These are phyloP conservation scores for Gypsophila paniculata DNA, from an alignment of 179 eudicot species.

Conservation along the genomic window DNA sequence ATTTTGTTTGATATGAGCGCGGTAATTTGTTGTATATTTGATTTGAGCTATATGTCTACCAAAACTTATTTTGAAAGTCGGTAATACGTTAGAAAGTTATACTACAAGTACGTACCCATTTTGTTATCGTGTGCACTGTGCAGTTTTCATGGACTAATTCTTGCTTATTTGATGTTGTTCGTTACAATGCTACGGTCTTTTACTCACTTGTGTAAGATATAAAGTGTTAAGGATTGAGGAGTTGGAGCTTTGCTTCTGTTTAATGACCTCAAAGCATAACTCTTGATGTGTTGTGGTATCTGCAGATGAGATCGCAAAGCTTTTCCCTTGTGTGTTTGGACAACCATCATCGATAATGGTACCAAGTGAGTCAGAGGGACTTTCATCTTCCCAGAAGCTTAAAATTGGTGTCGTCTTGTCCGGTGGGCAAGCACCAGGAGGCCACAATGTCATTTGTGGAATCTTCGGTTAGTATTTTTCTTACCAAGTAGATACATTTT, in stretches of 20 bases:
- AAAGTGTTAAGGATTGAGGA: neutral
- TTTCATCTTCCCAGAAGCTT: conserved; percentile 41
- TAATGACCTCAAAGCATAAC: neutral
- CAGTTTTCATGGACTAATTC: neutral
- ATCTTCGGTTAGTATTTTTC: conserved; percentile 60
- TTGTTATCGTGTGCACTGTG: no score
- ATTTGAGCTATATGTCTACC: no score
- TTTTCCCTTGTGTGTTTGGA: conserved; percentile 75
- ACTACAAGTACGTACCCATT: no score
- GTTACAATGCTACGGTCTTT: neutral
- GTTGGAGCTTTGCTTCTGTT: no score
- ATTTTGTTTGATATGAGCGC: no score
- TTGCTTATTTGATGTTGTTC: neutral
- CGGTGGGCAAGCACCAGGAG: conserved; percentile 99
- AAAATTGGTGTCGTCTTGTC: conserved; percentile 92
- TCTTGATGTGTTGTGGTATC: conserved; percentile 11
- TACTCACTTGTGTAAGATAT: neutral
- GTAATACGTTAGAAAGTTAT: no score
- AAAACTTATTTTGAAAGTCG: no score
- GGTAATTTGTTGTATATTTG: no score
- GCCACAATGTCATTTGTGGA: conserved; percentile 95
- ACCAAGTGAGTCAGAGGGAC: conserved; percentile 49
- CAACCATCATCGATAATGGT: conserved; percentile 77
- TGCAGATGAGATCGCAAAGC: conserved; percentile 86
- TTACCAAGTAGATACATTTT: neutral